Conservation (phyloP, 208 protist species). For the Trypanosomatidae sp. region DNA sequence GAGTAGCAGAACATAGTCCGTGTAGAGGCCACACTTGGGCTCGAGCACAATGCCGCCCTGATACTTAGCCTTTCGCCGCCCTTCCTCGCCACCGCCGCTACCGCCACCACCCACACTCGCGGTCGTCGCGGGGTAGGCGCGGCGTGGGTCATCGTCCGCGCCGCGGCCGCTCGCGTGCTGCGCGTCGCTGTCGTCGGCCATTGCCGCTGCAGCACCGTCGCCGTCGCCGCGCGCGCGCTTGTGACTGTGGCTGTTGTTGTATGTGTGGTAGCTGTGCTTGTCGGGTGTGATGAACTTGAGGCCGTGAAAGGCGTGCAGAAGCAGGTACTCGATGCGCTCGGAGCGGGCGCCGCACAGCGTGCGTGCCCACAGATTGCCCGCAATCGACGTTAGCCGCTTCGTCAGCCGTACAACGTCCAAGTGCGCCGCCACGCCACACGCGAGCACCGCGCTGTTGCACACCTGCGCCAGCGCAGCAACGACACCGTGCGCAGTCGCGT, state of each 20-base stretch:
- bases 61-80: conserved; percentile 83
- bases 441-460: conserved; percentile 64
- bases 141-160: conserved; percentile 2
- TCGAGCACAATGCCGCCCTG: conserved; percentile 94
- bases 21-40: conserved; percentile 97
- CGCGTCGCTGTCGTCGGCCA: too few species aligned
- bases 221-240: too few species aligned
- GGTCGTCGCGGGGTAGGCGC: not conserved
- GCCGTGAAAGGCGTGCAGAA: conserved; percentile 94
- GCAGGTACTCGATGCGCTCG: conserved; percentile 98
- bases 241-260: too few species aligned
- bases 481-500: conserved; percentile 10
- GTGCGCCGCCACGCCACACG: conserved; percentile 82
- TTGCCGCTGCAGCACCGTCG: too few species aligned
- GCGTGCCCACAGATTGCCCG: conserved; percentile 95
- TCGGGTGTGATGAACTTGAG: conserved; percentile 94
- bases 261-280: conserved; percentile 65
- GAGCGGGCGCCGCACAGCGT: conserved; percentile 91
- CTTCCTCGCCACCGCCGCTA: conserved; percentile 49
- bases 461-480: conserved; percentile 64
- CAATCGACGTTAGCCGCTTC: conserved; percentile 94
- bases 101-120: conserved; percentile 36
- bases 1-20: conserved; percentile 97
- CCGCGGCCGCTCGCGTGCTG: too few species aligned
- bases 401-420: conserved; percentile 96